Evolutionary conservation across 2,329 filamentous ascomycete species (phyloP).

Genomic region (Didymella lethalis): DNA sequence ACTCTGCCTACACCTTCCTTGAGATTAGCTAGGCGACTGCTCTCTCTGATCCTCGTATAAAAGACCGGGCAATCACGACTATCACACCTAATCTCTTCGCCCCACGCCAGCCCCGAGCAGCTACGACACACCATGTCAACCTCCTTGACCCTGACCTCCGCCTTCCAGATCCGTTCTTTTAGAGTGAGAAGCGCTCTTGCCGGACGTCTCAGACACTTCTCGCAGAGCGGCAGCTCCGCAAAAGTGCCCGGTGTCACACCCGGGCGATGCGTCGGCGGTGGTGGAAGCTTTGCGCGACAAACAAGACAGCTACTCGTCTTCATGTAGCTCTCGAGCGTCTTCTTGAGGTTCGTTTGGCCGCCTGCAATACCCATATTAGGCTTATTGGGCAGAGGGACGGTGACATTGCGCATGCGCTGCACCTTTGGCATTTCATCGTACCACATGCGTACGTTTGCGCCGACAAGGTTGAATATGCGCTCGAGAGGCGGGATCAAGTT

Average conservation of each 20-base stretch:
- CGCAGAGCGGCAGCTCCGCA: constrained; percentile 62
- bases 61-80: constrained; percentile 94
- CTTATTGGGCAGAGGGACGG: constrained; percentile 30
- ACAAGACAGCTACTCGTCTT: constrained; percentile 72
- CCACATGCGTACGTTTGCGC: constrained; percentile 89
- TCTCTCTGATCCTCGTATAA: constrained; percentile 75
- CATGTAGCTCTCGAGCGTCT: constrained; percentile 95
- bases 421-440: constrained; percentile 97
- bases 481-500: constrained; percentile 95
- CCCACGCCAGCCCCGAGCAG: constrained; percentile 76
- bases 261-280: constrained; percentile 21
- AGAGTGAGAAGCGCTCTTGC: constrained; percentile 71
- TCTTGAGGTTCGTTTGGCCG: constrained; percentile 57
- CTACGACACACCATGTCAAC: constrained; percentile 77
- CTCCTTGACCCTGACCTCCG: constrained; percentile 70
- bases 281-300: constrained; percentile 69
- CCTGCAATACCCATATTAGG: constrained; percentile 30
- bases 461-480: constrained; percentile 94
- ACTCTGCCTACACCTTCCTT: constrained; percentile 37
- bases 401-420: constrained; percentile 74
- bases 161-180: constrained; percentile 65
- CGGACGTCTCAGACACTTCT: constrained; percentile 62
- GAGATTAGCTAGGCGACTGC: constrained; percentile 33
- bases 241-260: constrained; percentile 29
- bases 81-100: constrained; percentile 84